phyloP scores from a whole-genome alignment of 306 rosid genomes.

The Aeschynomene evenia region DNA sequence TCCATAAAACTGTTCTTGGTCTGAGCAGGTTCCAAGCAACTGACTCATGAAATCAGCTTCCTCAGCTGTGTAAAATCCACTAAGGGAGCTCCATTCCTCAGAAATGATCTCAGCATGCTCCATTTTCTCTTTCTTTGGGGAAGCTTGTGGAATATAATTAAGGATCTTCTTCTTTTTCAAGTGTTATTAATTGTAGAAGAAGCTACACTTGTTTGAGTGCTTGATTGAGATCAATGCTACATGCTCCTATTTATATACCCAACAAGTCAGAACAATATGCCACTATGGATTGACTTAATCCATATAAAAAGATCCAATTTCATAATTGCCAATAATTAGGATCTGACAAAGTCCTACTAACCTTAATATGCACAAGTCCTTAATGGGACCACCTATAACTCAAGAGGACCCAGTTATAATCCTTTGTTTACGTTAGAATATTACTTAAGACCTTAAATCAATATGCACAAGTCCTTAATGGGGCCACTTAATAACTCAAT shows the following conservation, averaged over 20 bases:
- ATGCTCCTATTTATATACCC: constrained; percentile 53
- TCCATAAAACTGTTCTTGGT: constrained; percentile 17
- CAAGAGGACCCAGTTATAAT: constrained; percentile 34
- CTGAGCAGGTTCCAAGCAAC: constrained; percentile 37
- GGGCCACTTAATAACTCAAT: no score
- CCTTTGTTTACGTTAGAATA: constrained; percentile 2
- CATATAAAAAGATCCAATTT: constrained; percentile 22
- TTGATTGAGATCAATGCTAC: constrained; percentile 8
- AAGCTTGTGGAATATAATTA: background rate
- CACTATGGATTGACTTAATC: constrained; percentile 28
- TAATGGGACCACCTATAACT: constrained; percentile 35
- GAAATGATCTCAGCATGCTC: constrained; percentile 47
- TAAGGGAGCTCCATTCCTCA: constrained; percentile 61
- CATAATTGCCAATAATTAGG: constrained; percentile 42
- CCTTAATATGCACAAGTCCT: constrained; percentile 24
- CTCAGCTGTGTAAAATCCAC: constrained; percentile 52
- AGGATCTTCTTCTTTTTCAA: background rate
- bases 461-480: no score
- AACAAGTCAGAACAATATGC: background rate
- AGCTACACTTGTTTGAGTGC: constrained; percentile 24
- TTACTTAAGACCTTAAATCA: background rate
- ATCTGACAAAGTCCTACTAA: constrained; percentile 34
- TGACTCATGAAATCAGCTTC: constrained; percentile 64
- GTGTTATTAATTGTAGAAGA: constrained; percentile 8
- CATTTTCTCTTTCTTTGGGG: constrained; percentile 33